Percentiles rank a stretch among this genome's conserved stretches.
Conservation (phyloP, 2,329 filamentous ascomycete species). For the Arthrocladium fulminans region DNA sequence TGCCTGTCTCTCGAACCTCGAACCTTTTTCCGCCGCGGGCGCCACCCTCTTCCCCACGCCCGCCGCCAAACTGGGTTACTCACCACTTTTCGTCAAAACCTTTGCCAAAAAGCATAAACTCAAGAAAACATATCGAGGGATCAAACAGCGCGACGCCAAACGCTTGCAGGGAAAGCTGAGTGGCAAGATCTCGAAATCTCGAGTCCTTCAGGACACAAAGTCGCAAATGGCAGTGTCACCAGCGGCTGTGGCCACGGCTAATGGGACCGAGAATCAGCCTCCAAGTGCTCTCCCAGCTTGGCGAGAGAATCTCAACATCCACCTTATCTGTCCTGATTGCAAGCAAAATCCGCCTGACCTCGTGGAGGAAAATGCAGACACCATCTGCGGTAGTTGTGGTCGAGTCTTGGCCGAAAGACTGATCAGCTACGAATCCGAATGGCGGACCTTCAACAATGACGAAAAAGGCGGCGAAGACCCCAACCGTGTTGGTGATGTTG, state of each 20-base stretch:
- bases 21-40: conserved; percentile 7
- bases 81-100: conserved; percentile 58
- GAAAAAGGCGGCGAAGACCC: conserved; percentile 87
- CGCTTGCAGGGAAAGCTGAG: conserved; percentile 23
- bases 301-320: conserved; percentile 78
- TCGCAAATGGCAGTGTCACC: conserved; percentile 24
- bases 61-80: conserved; percentile 58
- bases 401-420: conserved; percentile 83
- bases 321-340: conserved; percentile 82
- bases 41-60: conserved; percentile 7
- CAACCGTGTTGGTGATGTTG: conserved; percentile 91
- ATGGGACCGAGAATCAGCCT: conserved; percentile 35
- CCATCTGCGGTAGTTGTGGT: conserved; percentile 86
- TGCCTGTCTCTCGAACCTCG: not conserved
- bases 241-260: conserved; percentile 32
- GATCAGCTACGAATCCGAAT: conserved; percentile 93
- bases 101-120: conserved; percentile 42
- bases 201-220: conserved; percentile 25
- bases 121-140: conserved; percentile 34
- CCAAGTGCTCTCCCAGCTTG: conserved; percentile 39
- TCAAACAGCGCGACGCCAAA: conserved; percentile 35
- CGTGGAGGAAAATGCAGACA: conserved; percentile 84
- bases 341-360: conserved; percentile 85
- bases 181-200: conserved; percentile 21
- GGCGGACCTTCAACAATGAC: conserved; percentile 98